Base-by-base conservation (phyloP, 2,329 filamentous ascomycete species). In the Davidsoniella australis region DNA sequence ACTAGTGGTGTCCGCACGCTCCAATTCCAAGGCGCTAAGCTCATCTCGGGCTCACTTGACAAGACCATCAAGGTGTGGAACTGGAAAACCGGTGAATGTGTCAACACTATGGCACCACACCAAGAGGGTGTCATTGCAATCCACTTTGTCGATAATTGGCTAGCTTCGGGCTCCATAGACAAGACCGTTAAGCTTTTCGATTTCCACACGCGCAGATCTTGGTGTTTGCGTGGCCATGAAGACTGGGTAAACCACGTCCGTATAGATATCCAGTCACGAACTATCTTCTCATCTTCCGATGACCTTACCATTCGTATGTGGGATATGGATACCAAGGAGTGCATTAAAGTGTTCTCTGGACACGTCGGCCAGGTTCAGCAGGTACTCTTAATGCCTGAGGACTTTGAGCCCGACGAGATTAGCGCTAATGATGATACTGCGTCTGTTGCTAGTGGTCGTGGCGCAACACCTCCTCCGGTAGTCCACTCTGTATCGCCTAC, bases 211-310 rank as follows among this genome's bases (percentile, higher is more conserved):
- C 86, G 85, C 61, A 80, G 84, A 48, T 83, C 81, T 0, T 94
- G 82, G 57, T 73, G 78, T 47, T 71, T 98, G 10, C 78, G 80
- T 20, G 89, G 88, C 7, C 91, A 98, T 61, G 77, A 72, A 0
- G 88, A 96, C 62, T 96, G 89, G 85, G 88, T 98, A 58, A 98
- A 98, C 64, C 81, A 85, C n/a, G 89, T 96, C 29, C 82, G 82
- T 56, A 76, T 98, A 37, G 87, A 98, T 62, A 73, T 80, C 0
- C 67, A 74, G 1, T 93, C 85, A 8, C 80, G 85, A 12, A 95
- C 88, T 0, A 73, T 96, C 3, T 82, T 96, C 59, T 94, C 89
- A 0, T 87, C 87, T 1, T 95, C 87, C 0, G 91, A 98, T 60
- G 91, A 98, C 62, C 82, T 86, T 60, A 91, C 84, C 0, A 78